phyloP scores from a whole-genome alignment of 192 early-diverging fungal genomes.

The Chytriomyces confervae region DNA sequence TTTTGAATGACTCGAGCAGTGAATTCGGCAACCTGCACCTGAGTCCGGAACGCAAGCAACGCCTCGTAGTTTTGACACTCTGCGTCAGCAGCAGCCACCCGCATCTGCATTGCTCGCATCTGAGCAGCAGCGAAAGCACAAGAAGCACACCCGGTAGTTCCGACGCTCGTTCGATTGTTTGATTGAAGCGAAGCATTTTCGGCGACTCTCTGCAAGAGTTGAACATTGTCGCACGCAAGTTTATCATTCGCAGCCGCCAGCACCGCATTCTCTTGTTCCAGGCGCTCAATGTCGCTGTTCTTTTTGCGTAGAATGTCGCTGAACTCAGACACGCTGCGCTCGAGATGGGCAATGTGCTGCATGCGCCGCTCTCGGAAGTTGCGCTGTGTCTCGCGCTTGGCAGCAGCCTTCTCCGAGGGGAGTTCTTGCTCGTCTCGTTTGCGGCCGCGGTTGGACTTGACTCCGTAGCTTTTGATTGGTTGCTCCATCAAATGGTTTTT shows the following conservation, averaged over 20 bases:
- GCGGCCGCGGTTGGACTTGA: not conserved
- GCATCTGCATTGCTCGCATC: too few species aligned
- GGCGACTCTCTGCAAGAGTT: not conserved
- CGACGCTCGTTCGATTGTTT: too few species aligned
- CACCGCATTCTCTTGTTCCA: not conserved
- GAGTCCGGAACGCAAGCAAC: too few species aligned
- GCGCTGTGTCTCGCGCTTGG: not conserved
- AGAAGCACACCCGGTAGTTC: too few species aligned
- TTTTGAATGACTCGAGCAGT: too few species aligned
- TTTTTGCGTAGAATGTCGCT: not conserved
- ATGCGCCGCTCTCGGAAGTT: not conserved
- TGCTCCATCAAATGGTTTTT: not conserved
- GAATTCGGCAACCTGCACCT: too few species aligned
- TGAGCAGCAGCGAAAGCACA: too few species aligned
- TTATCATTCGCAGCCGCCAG: not conserved
- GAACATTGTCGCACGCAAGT: not conserved
- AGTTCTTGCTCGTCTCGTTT: not conserved
- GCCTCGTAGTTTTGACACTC: too few species aligned
- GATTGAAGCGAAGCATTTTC: too few species aligned
- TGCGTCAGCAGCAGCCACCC: too few species aligned
- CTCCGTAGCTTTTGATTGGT: not conserved
- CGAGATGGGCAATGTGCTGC: constrained; percentile 1
- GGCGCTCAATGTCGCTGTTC: not conserved
- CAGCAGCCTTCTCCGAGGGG: not conserved
- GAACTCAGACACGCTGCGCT: not conserved